Evolutionary conservation across 441 rosid genomes (phyloP), one percentile per base, ranked within the genome.

Genomic region (Populus hybrid): DNA sequence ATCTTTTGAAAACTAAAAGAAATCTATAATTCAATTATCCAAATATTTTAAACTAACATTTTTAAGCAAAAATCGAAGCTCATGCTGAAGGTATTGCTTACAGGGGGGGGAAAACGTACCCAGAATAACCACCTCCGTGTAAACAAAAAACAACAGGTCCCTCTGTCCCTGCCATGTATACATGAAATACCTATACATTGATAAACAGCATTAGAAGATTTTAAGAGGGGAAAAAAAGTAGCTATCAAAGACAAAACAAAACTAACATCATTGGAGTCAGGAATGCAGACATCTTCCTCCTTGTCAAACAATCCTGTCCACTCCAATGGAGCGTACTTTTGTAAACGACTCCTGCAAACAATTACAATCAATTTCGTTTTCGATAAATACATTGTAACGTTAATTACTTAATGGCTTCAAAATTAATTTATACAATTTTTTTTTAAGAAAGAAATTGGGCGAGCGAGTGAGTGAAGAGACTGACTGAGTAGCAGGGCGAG

Each of bases 111-210:
- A 53, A 31, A 31, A 31, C 33, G 4, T 83, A 96, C 98, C 99
- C 99, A 76, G 94, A 88, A 87, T 87, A 92, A 63, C 98, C 99
- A 82, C 97, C 99, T 31, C 98, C 99, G 74, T 94, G 98, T n/a
- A 96, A 88, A 87, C 94, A 94, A 85, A 93, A 90, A 35, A 93
- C 93, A 36, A 96, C 92, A 6, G 98, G 97, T 68, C 99, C 98
- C 78, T 92, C 92, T 28, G 82, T 88, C 84, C 99, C 99, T 78
- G 97, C 98, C 88, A 83, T 77, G 83, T 93, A 96, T 35, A 96
- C 91, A 83, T 92, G 99, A 90, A 96, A 94, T 63, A 93, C 97
- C 99, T 95, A 80, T 45, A 77, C 84, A 82, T 56, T 75, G 81
- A 35, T 24, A 31, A 61, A 63, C 8, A 76, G 14, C 23, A 76